These are phyloP conservation scores for Calonectria montana DNA, from an alignment of 2,329 filamentous ascomycete species.

Conservation along the genomic window DNA sequence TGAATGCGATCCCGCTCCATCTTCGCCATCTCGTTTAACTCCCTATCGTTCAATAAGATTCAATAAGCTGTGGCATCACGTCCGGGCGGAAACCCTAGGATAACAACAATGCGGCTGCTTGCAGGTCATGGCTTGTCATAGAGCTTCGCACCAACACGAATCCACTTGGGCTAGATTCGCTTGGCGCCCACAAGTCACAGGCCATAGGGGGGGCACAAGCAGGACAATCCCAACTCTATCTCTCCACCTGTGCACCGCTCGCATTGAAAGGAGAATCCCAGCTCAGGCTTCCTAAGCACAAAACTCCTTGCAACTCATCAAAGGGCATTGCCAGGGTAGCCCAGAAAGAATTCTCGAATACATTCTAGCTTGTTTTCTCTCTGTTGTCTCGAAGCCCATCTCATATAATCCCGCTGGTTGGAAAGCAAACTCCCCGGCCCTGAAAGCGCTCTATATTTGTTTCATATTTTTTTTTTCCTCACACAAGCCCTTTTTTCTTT, in stretches of 20 bases:
- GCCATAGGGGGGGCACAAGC: neutral
- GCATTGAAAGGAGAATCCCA: slow-evolving; percentile 4
- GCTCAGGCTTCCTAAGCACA: neutral
- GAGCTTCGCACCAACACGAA: neutral
- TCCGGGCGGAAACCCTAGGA: neutral
- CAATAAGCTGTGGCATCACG: neutral
- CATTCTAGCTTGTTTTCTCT: slow-evolving; percentile 1
- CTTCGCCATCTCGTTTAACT: neutral
- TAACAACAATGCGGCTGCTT: neutral
- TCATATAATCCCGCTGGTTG: neutral
- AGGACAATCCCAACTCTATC: neutral
- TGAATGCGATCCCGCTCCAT: neutral
- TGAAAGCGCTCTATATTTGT: slow-evolving; percentile 24
- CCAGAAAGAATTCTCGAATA: slow-evolving; percentile 3
- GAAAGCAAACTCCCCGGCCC: slow-evolving; percentile 12
- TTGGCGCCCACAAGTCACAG: neutral
- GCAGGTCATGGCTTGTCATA: neutral
- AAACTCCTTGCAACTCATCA: neutral
- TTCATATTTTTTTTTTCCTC: slow-evolving; percentile 26
- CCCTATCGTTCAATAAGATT: neutral
- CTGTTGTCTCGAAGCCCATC: slow-evolving; percentile 6
- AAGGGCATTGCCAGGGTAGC: neutral
- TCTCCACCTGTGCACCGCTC: neutral
- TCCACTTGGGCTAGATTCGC: slow-evolving; percentile 1
- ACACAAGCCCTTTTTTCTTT: slow-evolving; percentile 10